phyloP scores from a whole-genome alignment of 176 grass and related monocot genomes.

The Neostapfia colusana region DNA sequence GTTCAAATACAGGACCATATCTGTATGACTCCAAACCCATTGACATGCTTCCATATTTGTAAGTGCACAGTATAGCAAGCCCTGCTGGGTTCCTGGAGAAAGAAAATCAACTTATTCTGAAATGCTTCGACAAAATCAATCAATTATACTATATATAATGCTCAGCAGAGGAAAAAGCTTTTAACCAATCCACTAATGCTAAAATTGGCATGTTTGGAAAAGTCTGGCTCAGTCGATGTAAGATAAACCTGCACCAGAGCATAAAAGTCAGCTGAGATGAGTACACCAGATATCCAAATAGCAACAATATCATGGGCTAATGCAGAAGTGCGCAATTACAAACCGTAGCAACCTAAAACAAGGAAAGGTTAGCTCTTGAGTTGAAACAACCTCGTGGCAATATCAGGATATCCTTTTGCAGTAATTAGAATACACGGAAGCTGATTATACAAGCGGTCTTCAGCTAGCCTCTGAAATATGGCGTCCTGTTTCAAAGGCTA shows the following conservation, averaged over 20 bases:
- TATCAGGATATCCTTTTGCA: slow-evolving; percentile 97
- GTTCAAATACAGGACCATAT: slow-evolving; percentile 60
- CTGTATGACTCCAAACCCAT: slow-evolving; percentile 93
- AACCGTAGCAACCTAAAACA: not conserved
- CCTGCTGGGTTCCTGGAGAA: slow-evolving; percentile 89
- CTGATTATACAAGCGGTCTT: slow-evolving; percentile 79
- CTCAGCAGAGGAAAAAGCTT: slow-evolving; percentile 36
- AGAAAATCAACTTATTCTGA: slow-evolving; percentile 23
- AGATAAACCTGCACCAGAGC: slow-evolving; percentile 61
- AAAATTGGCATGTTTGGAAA: slow-evolving; percentile 83
- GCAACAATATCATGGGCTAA: slow-evolving; percentile 8
- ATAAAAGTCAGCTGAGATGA: slow-evolving; percentile 17
- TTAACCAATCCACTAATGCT: slow-evolving; percentile 82
- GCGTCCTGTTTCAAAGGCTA: slow-evolving; percentile 61
- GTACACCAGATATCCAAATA: slow-evolving; percentile 4
- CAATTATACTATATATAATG: not conserved
- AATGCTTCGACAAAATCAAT: not conserved
- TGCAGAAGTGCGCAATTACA: not conserved
- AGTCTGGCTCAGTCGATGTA: slow-evolving; percentile 68
- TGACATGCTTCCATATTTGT: slow-evolving; percentile 90
- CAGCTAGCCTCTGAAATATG: slow-evolving; percentile 95
- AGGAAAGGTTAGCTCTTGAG: not conserved
- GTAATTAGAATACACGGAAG: slow-evolving; percentile 87
- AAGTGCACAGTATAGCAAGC: slow-evolving; percentile 91
- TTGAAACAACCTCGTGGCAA: slow-evolving; percentile 78